These are phyloP conservation scores for Eucalyptus microcorys DNA, from an alignment of 345 rosid species.

Conservation along the genomic window DNA sequence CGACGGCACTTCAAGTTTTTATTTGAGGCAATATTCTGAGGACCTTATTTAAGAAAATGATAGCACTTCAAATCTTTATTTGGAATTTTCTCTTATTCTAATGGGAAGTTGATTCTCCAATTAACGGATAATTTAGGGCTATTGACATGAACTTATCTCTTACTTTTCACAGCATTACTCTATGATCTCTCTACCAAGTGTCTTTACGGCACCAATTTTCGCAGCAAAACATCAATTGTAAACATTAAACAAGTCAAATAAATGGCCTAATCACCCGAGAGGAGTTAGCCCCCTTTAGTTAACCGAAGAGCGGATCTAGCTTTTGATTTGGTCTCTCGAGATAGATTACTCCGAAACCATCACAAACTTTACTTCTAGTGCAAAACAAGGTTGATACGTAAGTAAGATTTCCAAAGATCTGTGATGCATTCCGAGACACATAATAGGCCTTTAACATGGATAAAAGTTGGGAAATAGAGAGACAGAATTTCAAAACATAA, in stretches of 20 bases:
- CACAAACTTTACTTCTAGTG: neutral
- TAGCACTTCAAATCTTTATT: no score
- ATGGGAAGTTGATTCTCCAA: neutral
- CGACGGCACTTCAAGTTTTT: no score
- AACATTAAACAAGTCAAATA: neutral
- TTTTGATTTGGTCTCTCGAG: neutral
- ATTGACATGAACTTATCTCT: neutral
- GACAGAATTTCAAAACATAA: neutral
- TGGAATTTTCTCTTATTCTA: no score
- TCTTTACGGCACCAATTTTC: no score
- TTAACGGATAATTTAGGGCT: neutral
- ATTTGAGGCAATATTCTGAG: no score
- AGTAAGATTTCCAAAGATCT: neutral
- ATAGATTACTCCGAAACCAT: neutral
- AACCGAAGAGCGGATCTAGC: neutral
- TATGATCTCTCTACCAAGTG: no score
- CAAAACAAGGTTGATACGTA: neutral
- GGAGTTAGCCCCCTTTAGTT: neutral
- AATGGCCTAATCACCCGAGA: neutral
- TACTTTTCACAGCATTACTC: neutral
- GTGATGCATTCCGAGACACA: neutral
- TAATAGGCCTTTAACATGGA: neutral
- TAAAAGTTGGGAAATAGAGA: neutral
- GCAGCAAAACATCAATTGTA: neutral
- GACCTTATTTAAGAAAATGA: no score